phyloP scores from a whole-genome alignment of 495 filamentous ascomycete genomes.

The Penicillium paradoxum region DNA sequence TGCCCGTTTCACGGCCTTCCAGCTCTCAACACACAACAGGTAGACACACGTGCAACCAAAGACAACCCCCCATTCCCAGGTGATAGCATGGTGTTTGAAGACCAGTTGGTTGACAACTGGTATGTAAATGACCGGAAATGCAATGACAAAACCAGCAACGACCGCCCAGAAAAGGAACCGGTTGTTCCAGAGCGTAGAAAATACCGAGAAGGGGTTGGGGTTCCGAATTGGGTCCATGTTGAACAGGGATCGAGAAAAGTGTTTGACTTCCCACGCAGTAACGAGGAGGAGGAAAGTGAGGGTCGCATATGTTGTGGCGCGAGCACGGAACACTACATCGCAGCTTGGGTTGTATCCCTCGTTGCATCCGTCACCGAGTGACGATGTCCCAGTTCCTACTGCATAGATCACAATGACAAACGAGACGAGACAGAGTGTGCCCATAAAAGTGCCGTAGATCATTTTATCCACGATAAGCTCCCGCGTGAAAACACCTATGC shows the following conservation, averaged over 20 bases:
- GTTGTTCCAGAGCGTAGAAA: slow-evolving; percentile 64
- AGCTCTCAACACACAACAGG: slow-evolving; percentile 57
- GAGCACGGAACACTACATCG: slow-evolving; percentile 64
- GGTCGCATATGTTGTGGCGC: slow-evolving; percentile 71
- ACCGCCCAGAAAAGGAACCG: slow-evolving; percentile 72
- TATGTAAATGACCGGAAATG: slow-evolving; percentile 72
- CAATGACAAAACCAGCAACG: slow-evolving; percentile 57
- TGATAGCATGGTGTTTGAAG: slow-evolving; percentile 70
- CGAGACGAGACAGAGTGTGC: slow-evolving; percentile 58
- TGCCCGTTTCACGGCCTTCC: slow-evolving; percentile 60
- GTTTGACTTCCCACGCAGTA: slow-evolving; percentile 72
- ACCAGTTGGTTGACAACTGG: slow-evolving; percentile 62
- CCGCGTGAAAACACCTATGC: slow-evolving; percentile 63
- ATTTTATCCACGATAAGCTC: slow-evolving; percentile 70
- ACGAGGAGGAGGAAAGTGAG: slow-evolving; percentile 70
- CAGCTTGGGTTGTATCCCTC: slow-evolving; percentile 49
- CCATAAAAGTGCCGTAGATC: slow-evolving; percentile 68
- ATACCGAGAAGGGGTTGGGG: slow-evolving; percentile 47
- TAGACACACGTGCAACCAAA: slow-evolving; percentile 57
- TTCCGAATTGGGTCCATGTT: slow-evolving; percentile 51
- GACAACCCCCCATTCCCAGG: slow-evolving; percentile 67
- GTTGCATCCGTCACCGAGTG: slow-evolving; percentile 66
- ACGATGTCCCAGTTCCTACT: slow-evolving; percentile 49
- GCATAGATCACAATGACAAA: slow-evolving; percentile 69
- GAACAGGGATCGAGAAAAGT: slow-evolving; percentile 65